Percentiles rank a stretch among this genome's conserved stretches.
phyloP scores from a whole-genome alignment of 2,329 filamentous ascomycete genomes.

The Nakataea oryzae region DNA sequence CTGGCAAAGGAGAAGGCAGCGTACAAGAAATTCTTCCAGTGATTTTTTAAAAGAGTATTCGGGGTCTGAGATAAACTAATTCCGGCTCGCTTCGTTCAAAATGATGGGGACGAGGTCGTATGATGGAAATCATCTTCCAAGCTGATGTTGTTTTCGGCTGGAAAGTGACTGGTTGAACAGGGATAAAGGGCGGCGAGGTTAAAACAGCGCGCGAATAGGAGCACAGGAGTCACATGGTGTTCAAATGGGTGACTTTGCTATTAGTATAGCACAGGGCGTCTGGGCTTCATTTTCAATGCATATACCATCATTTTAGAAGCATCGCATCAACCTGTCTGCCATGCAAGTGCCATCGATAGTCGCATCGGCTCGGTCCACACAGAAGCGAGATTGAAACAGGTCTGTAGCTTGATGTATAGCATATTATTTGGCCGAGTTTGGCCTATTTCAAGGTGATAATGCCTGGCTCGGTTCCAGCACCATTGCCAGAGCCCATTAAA shows the following conservation, averaged over 20 bases:
- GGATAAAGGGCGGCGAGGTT: background rate
- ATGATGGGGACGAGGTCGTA: too few relatives aligned
- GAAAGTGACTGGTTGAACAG: too few relatives aligned
- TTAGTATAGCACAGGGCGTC: background rate
- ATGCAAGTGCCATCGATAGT: background rate
- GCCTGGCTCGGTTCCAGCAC: too few relatives aligned
- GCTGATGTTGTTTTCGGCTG: too few relatives aligned
- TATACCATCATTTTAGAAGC: background rate
- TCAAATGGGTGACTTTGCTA: background rate
- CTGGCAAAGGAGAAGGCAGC: conserved; percentile 84
- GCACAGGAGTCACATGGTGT: background rate
- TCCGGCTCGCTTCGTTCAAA: too few relatives aligned
- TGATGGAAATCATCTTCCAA: too few relatives aligned
- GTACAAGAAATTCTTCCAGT: conserved; percentile 94
- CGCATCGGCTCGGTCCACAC: background rate
- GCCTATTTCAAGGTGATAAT: background rate
- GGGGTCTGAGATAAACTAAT: too few relatives aligned
- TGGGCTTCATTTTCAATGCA: background rate
- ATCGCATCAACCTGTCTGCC: background rate
- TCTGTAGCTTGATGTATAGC: background rate
- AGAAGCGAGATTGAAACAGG: background rate
- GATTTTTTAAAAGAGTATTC: conserved; percentile 10
- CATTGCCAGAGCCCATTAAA: background rate
- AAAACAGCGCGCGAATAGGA: background rate
- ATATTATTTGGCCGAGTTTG: background rate